These are phyloP conservation scores for Asterophora parasitica DNA, from an alignment of 768 basidiomycete genomes.

Conservation along the genomic window DNA sequence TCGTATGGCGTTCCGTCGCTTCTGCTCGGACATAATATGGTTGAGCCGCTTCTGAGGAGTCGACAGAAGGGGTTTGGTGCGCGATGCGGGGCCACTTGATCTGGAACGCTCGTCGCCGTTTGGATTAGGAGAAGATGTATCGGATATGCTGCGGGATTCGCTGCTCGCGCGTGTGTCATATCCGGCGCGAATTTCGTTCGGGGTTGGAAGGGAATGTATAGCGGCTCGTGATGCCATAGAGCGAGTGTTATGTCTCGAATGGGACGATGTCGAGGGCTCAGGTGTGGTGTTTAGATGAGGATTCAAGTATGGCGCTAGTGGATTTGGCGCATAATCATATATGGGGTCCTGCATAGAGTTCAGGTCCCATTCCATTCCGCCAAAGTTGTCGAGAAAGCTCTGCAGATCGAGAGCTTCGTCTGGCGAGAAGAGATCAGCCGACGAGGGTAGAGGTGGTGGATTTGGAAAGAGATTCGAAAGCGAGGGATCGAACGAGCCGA, in stretches of 20 bases:
- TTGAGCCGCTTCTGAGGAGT: slow-evolving; percentile 86
- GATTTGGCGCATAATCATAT: slow-evolving; percentile 21
- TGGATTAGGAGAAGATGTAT: slow-evolving; percentile 22
- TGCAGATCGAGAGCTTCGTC: slow-evolving; percentile 76
- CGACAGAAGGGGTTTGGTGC: slow-evolving; percentile 65
- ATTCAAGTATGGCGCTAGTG: slow-evolving; percentile 40
- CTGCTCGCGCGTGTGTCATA: slow-evolving; percentile 19
- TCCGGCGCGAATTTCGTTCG: slow-evolving; percentile 17
- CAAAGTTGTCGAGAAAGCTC: slow-evolving; percentile 79
- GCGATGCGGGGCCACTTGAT: slow-evolving; percentile 20
- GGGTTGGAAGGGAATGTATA: slow-evolving; percentile 18
- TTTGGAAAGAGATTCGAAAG: slow-evolving; percentile 55
- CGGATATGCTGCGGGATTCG: slow-evolving; percentile 24
- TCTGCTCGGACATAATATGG: slow-evolving; percentile 94
- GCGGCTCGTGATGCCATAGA: slow-evolving; percentile 21
- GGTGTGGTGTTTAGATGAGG: slow-evolving; percentile 42
- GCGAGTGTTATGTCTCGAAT: slow-evolving; percentile 27
- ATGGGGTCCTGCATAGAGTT: slow-evolving; percentile 30
- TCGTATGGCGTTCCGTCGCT: slow-evolving; percentile 86
- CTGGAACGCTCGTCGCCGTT: slow-evolving; percentile 5
- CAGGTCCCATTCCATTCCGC: slow-evolving; percentile 54
- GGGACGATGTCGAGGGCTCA: slow-evolving; percentile 35
- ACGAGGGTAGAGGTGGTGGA: slow-evolving; percentile 59
- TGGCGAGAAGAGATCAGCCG: slow-evolving; percentile 73
- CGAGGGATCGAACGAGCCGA: slow-evolving; percentile 56